These are phyloP conservation scores for Phaseolus lunatus DNA, from an alignment of 306 rosid species.

Conservation along the genomic window DNA sequence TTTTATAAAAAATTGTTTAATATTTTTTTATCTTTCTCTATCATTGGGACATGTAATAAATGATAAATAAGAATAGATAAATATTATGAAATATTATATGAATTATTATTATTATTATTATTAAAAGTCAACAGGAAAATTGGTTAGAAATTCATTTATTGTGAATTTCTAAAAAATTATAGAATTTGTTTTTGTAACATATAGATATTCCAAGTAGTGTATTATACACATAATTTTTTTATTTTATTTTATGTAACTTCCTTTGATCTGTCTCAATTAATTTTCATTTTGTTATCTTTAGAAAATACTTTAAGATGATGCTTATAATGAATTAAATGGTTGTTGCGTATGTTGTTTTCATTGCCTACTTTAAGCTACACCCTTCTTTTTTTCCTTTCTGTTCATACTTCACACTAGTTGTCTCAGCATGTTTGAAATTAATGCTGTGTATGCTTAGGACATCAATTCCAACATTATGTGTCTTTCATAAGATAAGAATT, in stretches of 20 bases:
- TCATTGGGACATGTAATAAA: no score
- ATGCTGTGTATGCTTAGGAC: not conserved
- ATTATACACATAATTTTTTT: no score
- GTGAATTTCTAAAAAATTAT: no score
- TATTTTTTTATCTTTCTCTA: no score
- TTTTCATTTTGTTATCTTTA: not conserved
- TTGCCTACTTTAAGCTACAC: not conserved
- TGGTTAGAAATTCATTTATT: no score
- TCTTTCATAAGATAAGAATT: not conserved
- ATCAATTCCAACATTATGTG: constrained; percentile 11
- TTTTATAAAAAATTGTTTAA: no score
- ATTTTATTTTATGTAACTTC: not conserved
- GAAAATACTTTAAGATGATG: not conserved
- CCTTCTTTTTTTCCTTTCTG: not conserved
- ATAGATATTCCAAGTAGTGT: no score
- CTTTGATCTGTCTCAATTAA: not conserved
- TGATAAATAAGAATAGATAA: no score
- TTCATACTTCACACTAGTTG: constrained; percentile 28
- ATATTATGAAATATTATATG: no score
- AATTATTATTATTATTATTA: no score
- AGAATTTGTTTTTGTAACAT: no score
- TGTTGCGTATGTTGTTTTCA: not conserved
- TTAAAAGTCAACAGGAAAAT: no score
- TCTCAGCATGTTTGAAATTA: constrained; percentile 53
- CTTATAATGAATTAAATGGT: not conserved